phyloP scores from a whole-genome alignment of 345 rosid species.

The Rhodomyrtus tomentosa region DNA sequence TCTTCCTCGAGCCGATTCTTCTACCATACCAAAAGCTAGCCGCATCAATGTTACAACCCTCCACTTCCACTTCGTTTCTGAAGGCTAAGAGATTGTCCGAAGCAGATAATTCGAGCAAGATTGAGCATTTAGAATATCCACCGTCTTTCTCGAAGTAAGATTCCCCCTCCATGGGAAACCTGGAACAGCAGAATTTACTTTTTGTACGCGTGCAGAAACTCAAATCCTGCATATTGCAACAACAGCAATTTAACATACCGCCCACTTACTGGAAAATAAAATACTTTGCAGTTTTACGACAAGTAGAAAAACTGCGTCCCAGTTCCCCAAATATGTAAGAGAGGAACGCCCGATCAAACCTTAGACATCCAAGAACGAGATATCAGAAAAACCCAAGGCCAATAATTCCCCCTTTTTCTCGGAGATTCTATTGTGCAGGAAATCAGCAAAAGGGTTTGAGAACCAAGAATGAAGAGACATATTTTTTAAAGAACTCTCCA shows the following conservation, averaged over 20 bases:
- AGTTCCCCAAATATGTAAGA: neutral
- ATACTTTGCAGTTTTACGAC: neutral
- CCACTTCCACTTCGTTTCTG: slow-evolving; percentile 37
- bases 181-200: slow-evolving; percentile 20
- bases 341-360: neutral
- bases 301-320: neutral
- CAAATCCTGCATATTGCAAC: slow-evolving; percentile 28
- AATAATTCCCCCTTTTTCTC: neutral
- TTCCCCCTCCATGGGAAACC: slow-evolving; percentile 35
- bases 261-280: neutral
- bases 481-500: neutral
- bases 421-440: neutral
- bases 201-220: slow-evolving; percentile 36
- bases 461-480: neutral
- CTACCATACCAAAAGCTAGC: slow-evolving; percentile 71
- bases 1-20: slow-evolving; percentile 63
- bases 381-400: neutral
- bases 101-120: slow-evolving; percentile 77
- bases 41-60: slow-evolving; percentile 30
- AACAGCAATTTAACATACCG: neutral
- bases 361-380: neutral
- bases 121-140: slow-evolving; percentile 9
- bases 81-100: slow-evolving; percentile 52
- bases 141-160: slow-evolving; percentile 15
- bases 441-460: neutral